These are phyloP conservation scores for Pseudocercospora eumusae DNA, from an alignment of 2,329 filamentous ascomycete species.

Conservation along the genomic window DNA sequence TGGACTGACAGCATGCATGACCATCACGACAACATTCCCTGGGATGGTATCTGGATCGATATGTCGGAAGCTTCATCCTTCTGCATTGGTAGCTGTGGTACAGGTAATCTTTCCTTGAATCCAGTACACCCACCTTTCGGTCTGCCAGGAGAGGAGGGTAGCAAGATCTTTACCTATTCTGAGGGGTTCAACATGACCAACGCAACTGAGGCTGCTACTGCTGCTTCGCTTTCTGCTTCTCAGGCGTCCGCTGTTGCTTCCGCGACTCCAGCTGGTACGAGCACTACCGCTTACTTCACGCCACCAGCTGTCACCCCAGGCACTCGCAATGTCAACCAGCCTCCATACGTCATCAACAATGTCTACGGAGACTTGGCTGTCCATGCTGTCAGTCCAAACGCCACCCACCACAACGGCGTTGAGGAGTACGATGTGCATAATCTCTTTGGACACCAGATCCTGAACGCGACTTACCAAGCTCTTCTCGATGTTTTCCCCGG, in stretches of 20 bases:
- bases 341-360: slow-evolving; percentile 40
- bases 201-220: slow-evolving; percentile 64
- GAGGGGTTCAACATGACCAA: slow-evolving; percentile 72
- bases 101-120: slow-evolving; percentile 63
- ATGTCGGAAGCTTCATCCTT: slow-evolving; percentile 65
- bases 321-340: slow-evolving; percentile 36
- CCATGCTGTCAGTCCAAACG: slow-evolving; percentile 73
- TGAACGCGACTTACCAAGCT: slow-evolving; percentile 74
- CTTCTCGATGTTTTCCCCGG: slow-evolving; percentile 64
- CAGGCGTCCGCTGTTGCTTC: slow-evolving; percentile 50
- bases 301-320: slow-evolving; percentile 32
- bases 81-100: slow-evolving; percentile 73
- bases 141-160: slow-evolving; percentile 65
- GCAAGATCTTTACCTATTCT: slow-evolving; percentile 60
- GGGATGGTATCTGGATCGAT: slow-evolving; percentile 61
- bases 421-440: slow-evolving; percentile 84
- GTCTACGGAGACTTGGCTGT: slow-evolving; percentile 70
- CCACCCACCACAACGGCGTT: slow-evolving; percentile 71
- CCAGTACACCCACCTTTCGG: slow-evolving; percentile 67
- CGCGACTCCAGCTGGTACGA: slow-evolving; percentile 28
- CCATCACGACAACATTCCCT: slow-evolving; percentile 57
- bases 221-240: slow-evolving; percentile 55
- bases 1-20: slow-evolving; percentile 58
- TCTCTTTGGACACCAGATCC: slow-evolving; percentile 71
- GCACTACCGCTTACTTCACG: slow-evolving; percentile 28